Evolutionary conservation across 345 rosid genomes (phyloP), one percentile per base, ranked within the genome.

Genomic region (Aegle marmelos): DNA sequence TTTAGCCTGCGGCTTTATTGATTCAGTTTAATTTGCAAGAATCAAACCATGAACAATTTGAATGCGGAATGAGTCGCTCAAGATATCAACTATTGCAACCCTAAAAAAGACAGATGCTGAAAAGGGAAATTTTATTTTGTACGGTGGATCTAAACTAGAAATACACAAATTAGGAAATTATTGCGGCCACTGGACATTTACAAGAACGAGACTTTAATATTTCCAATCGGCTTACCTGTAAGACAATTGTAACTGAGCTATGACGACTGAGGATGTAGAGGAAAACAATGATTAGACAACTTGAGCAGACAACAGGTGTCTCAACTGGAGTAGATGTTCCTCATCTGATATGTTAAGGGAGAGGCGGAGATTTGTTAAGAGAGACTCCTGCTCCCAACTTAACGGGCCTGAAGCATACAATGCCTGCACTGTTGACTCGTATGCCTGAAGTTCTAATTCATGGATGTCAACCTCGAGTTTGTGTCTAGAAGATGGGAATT

Each of bases 391-490:
- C 68, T 78, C 90, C 88, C 88, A 87, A 82, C 81, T 79, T 73
- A 87, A 78, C 57, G 90, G 88, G 54, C 90, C 88, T 22, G 83
- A 85, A 81, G 82, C 88, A 76, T 81, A 78, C 79, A 83, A 78
- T n/a, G 82, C 87, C 74, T 76, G 76, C 75, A 87, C 66, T 30
- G 84, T 87, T 41, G 83, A 65, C 78, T 78, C 73, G 30, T 77
- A 83, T 63, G 88, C 88, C 24, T 33, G 75, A 71, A 83, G 83
- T 79, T 83, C 88, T 36, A 85, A 79, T 39, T 81, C 78, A 77
- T 87, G 88, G 75, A 83, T 69, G 54, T 79, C 76, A 4, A 58
- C 82, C 39, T 68, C 83, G 21, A 68, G 57, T 37, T 79, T 78
- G 19, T 79, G 61, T 64, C 45, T 72, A 2, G 77, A 61, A 72